phyloP scores from a whole-genome alignment of 2,329 filamentous ascomycete species.

The Trichoderma hamatum region DNA sequence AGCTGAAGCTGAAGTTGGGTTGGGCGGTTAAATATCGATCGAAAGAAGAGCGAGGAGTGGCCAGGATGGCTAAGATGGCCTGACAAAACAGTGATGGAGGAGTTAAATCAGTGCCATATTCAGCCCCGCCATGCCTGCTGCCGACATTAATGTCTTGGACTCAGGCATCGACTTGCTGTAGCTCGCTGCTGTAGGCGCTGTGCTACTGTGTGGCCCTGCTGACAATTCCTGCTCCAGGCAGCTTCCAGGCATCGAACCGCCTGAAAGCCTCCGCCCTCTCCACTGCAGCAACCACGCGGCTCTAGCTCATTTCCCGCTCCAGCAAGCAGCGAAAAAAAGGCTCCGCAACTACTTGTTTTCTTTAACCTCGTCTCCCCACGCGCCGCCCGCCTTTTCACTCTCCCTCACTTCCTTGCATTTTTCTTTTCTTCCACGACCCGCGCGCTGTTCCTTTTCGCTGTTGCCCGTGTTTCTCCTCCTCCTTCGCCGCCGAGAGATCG shows the following conservation, averaged over 20 bases:
- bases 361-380: slow-evolving; percentile 26
- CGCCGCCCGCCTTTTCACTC: slow-evolving; percentile 26
- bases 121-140: slow-evolving; percentile 9
- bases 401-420: slow-evolving; percentile 20
- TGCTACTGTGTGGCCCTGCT: neutral
- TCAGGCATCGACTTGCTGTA: neutral
- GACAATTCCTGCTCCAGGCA: neutral
- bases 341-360: slow-evolving; percentile 19
- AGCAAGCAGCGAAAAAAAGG: slow-evolving; percentile 15
- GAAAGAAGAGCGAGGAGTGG: neutral
- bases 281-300: slow-evolving; percentile 18
- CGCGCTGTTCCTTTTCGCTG: neutral
- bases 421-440: slow-evolving; percentile 21
- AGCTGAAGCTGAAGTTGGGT: neutral
- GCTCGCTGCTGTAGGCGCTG: neutral
- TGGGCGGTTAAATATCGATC: neutral
- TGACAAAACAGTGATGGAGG: neutral
- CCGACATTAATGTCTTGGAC: neutral
- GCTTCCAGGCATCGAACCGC: slow-evolving; percentile 20
- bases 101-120: neutral
- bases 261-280: slow-evolving; percentile 14
- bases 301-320: slow-evolving; percentile 19
- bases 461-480: neutral
- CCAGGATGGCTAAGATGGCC: neutral
- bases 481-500: slow-evolving; percentile 14